Conservation (phyloP, 2,329 filamentous ascomycete genomes). For the Venturiaceae sp. region DNA sequence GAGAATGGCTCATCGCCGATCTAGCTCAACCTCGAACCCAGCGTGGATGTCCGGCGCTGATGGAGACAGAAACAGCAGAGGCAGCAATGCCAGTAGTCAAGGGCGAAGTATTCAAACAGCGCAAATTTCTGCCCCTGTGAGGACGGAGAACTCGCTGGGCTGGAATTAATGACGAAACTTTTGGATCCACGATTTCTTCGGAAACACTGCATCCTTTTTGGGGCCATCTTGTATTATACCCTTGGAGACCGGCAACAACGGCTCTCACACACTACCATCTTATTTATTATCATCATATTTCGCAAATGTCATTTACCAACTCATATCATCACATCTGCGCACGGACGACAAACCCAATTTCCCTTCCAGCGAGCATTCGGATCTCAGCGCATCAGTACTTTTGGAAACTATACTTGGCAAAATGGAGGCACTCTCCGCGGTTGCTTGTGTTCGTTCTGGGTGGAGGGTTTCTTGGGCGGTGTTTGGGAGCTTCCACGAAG, state of each 20-base stretch:
- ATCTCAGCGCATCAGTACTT: not conserved
- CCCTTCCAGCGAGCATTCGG: not conserved
- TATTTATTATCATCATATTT: not conserved
- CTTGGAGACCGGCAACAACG: not conserved
- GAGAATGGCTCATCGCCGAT: conserved; percentile 62
- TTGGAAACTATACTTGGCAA: not conserved
- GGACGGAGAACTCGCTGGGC: conserved; percentile 87
- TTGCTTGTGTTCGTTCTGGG: not conserved
- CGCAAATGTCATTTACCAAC: not conserved
- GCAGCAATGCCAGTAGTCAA: conserved; percentile 52
- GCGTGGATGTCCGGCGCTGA: conserved; percentile 60
- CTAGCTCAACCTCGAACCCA: conserved; percentile 56
- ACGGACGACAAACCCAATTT: not conserved
- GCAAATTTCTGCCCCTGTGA: conserved; percentile 81
- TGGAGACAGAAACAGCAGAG: conserved; percentile 20
- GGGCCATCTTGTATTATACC: conserved; percentile 1
- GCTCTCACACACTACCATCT: not conserved
- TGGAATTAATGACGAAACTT: conserved; percentile 62
- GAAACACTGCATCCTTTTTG: not conserved
- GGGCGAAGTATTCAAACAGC: conserved; percentile 54
- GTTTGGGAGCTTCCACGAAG: not conserved
- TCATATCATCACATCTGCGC: not conserved
- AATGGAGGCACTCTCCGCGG: not conserved
- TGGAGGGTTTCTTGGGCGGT: not conserved
- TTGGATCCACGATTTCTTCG: not conserved